Percentiles rank a stretch among this genome's conserved stretches.
Evolutionary conservation across 805 yeast genomes (phyloP).

Genomic region (Metschnikowia bowlesiae): DNA sequence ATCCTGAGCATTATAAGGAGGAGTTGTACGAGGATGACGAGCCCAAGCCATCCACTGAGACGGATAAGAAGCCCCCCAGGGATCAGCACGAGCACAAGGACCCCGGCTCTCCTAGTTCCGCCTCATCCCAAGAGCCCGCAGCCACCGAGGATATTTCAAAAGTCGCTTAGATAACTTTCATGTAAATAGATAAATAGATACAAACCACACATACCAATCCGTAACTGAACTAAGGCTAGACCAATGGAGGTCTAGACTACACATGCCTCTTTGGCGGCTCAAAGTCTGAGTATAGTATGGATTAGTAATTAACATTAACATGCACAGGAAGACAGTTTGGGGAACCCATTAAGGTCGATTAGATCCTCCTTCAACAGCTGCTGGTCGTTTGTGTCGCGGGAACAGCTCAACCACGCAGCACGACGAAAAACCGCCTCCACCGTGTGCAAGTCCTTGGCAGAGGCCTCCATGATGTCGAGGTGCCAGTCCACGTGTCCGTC

Average conservation of each 20-base stretch:
- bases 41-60: conserved; percentile 14
- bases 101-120: neutral
- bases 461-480: conserved; percentile 29
- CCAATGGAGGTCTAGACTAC: neutral
- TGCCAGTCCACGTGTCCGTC: conserved; percentile 33
- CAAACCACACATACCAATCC: neutral
- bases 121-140: neutral
- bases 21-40: conserved; percentile 80
- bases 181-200: conserved; percentile 5
- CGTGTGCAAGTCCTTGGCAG: conserved; percentile 26
- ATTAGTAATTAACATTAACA: neutral
- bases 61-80: neutral
- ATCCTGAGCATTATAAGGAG: conserved; percentile 92
- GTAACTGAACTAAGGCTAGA: neutral
- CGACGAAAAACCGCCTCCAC: conserved; percentile 34
- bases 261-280: no score
- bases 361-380: neutral
- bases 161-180: conserved; percentile 5
- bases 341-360: neutral
- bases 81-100: neutral
- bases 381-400: neutral
- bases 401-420: conserved; percentile 34
- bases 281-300: neutral
- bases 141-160: conserved; percentile 13
- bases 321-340: conserved; percentile 3